A percentile compares a stretch with the other conserved stretches of the same genome.
Conservation (phyloP, 2,329 filamentous ascomycete genomes). For the Phialemoniopsis sp. region DNA sequence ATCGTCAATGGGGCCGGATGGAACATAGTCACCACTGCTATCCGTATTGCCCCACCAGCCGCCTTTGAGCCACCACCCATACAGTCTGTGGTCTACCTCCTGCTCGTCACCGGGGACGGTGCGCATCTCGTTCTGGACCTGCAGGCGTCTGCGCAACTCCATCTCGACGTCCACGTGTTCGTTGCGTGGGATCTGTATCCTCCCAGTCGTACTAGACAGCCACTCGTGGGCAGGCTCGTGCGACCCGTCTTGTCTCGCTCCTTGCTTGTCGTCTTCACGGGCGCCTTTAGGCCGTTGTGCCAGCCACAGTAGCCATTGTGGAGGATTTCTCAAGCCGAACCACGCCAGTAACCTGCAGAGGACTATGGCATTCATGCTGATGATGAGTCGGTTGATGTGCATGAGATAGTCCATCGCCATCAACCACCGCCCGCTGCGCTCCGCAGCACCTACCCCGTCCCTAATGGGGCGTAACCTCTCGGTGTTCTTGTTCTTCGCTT, state of each 20-base stretch:
- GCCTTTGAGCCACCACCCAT: constrained; percentile 78
- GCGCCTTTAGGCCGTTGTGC: constrained; percentile 31
- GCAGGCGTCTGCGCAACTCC: constrained; percentile 65
- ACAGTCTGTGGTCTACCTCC: constrained; percentile 69
- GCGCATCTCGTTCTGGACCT: constrained; percentile 26
- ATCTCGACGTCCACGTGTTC: constrained; percentile 64
- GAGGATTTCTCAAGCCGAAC: constrained; percentile 57
- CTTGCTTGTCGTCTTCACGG: constrained; percentile 9
- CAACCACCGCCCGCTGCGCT: constrained; percentile 74
- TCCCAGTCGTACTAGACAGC: constrained; percentile 45
- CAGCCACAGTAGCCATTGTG: constrained; percentile 58
- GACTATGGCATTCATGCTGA: constrained; percentile 53
- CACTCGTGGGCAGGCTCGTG: constrained; percentile 41
- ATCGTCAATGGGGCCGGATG: constrained; percentile 52
- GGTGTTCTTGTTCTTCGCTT: constrained; percentile 40
- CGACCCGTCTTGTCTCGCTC: constrained; percentile 19
- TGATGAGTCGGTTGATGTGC: constrained; percentile 64
- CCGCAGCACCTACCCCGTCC: constrained; percentile 73
- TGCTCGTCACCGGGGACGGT: constrained; percentile 50
- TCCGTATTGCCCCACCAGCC: constrained; percentile 85
- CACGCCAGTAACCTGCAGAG: constrained; percentile 49
- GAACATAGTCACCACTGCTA: constrained; percentile 72
- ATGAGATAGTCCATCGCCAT: constrained; percentile 72
- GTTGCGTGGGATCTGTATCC: constrained; percentile 50
- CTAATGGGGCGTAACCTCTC: constrained; percentile 36